Base-by-base conservation (phyloP, 208 protist species). In the Strigomonas culicis region DNA sequence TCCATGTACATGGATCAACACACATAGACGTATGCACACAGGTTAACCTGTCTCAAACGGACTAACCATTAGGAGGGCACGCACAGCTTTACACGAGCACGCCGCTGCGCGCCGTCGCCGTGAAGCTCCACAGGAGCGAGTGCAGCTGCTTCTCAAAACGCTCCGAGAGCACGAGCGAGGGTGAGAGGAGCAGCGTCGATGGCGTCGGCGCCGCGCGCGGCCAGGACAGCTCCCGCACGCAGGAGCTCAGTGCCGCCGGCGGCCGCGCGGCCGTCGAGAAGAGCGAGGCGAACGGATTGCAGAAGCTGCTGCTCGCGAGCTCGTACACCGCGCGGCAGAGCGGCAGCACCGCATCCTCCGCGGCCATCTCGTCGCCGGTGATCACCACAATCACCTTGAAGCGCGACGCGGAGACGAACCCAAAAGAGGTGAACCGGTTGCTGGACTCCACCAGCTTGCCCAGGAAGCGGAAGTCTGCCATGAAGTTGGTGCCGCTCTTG, bases 291-390 rank as follows among this genome's bases (percentile, higher is more conserved):
- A 95, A 91, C 11, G 89, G 89, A 56, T 92, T 93, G 72, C 89
- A 92, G 51, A 95, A 53, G 1, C 79, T 76, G 0, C 71, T 70
- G 1, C 84, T 89, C 19, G 86, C 79, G 30, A 63, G 75, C 68
- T 95, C 89, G 72, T 92, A 93, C 0, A 90, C 65, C 22, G 84
- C 57, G 15, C 89, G 81, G 70, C 85, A 91, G 4, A 95, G 63
- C n/a, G 89, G 89, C 69, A 91, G 61, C 58, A 95, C 79, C 49
- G 89, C 89, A 63, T 95, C 89, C 3, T 75, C 49, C 6, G 84
- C 82, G 4, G 81, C 79, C 39, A 78, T 69, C 24, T 77, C 70
- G 49, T 60, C 47, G 21, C 89, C 86, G 11, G 93, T 80, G 50
- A 82, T 88, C 25, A 88, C 76, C 32, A 95, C 68, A 8, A 95